Base-by-base conservation (phyloP, 768 basidiomycete species). In the Podaxis sp. region DNA sequence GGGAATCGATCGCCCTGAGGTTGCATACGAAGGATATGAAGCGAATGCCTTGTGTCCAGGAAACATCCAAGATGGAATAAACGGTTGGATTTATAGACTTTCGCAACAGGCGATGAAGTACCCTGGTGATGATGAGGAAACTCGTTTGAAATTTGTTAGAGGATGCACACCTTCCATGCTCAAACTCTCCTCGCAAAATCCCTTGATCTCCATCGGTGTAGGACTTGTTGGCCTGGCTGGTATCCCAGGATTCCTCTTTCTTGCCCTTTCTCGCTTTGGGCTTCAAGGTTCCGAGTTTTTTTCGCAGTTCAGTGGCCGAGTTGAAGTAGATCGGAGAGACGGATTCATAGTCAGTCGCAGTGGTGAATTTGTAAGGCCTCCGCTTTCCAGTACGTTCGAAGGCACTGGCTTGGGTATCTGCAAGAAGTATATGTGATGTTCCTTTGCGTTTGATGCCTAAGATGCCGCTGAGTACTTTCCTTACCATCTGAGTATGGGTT, bases 311-410 rank as follows among this genome's bases (percentile, higher is more conserved):
- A 0, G 69, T 51, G 3, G n/a, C 18, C 6, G 62, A 65, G 50
- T 53, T 14, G 55, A 84, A 84, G 46, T 71, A 67, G 36, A 83
- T 79, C 0, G 82, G 82, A 0, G 82, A 84, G 6, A 84, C 63
- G 0, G 82, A 83, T 27, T 75, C 71, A 57, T 80, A 82, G 7
- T 74, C 65, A 4, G 55, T 57, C 3, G 69, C 61, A 5, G 40
- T 63, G 68, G 23, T 57, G 27, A 14, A 53, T 2, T 1, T 32
- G n/a, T 67, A 63, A 35, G 37, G 64, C 46, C 7, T 42, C 10
- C 27, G 23, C 14, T 50, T 37, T 32, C 14, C 47, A 25, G 44
- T 48, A 11, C 66, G 4, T 66, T 63, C 62, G 69, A 74, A 23
- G 37, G 40, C 37, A 65, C 66, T 58, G 80, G 77, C 36, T 70